These are phyloP conservation scores for Luffa acutangula DNA, from an alignment of 306 rosid species.

Conservation along the genomic window DNA sequence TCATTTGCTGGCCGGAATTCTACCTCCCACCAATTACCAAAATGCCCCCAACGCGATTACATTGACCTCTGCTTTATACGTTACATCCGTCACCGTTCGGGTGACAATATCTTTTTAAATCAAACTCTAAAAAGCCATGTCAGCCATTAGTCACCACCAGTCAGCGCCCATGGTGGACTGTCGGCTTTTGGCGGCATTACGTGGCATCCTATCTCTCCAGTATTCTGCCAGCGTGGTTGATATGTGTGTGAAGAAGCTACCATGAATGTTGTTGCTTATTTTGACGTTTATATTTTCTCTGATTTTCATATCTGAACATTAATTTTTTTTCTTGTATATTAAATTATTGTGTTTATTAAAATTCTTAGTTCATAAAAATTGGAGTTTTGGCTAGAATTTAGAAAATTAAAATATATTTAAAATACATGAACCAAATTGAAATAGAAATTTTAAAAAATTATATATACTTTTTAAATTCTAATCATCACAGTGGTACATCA, in stretches of 20 bases:
- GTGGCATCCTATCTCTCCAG: background rate
- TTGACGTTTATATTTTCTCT: background rate
- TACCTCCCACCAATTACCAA: slow-evolving; percentile 12
- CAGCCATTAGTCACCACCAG: background rate
- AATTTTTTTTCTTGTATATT: background rate
- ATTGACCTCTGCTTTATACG: background rate
- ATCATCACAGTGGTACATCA: background rate
- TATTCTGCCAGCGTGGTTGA: slow-evolving; percentile 22
- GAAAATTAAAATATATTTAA: background rate
- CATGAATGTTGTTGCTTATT: too few relatives aligned
- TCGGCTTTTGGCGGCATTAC: slow-evolving; percentile 19
- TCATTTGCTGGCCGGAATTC: slow-evolving; percentile 27
- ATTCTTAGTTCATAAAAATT: background rate
- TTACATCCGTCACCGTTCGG: background rate
- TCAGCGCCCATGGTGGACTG: slow-evolving; percentile 10
- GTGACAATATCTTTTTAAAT: background rate
- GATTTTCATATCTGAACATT: background rate
- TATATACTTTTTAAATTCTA: background rate
- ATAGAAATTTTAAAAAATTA: background rate
- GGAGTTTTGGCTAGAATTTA: background rate
- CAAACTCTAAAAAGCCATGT: background rate
- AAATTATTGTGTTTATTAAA: background rate
- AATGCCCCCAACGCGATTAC: background rate
- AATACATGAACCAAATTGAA: background rate
- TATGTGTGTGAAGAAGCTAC: background rate